Percentiles rank a stretch among this genome's conserved stretches.
Conservation (phyloP, 208 protist species). For the Trichomonas gallinae region DNA sequence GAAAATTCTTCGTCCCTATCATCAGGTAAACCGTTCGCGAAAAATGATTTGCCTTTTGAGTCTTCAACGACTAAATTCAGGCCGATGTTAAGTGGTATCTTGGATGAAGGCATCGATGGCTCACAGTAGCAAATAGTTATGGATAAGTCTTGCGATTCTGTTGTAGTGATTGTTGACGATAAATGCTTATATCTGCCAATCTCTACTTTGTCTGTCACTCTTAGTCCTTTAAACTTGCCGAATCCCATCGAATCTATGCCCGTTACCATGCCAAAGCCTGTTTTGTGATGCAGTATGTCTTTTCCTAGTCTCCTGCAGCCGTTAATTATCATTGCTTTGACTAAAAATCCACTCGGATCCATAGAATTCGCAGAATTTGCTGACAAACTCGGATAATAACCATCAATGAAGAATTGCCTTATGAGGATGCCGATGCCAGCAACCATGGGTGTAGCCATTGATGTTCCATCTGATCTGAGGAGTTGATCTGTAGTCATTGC, state of each 20-base stretch:
- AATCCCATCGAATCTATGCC: neutral
- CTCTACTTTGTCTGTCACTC: neutral
- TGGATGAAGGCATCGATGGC: neutral
- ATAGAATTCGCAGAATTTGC: neutral
- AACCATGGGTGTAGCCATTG: neutral
- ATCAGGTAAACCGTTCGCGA: neutral
- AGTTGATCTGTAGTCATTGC: neutral
- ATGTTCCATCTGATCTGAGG: neutral
- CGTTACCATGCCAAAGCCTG: neutral
- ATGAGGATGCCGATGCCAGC: neutral
- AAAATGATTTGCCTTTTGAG: neutral
- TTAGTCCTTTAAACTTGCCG: neutral
- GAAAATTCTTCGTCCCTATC: neutral
- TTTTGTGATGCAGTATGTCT: neutral
- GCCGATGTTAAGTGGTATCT: neutral
- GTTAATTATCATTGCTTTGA: neutral
- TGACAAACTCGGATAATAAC: neutral
- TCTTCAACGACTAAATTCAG: neutral
- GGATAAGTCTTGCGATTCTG: neutral
- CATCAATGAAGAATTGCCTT: neutral
- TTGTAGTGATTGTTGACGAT: neutral
- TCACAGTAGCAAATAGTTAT: neutral
- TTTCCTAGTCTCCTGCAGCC: neutral
- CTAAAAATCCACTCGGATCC: neutral
- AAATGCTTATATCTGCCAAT: neutral